Base-by-base conservation (phyloP, 495 filamentous ascomycete genomes). In the Daldinia caldariorum region DNA sequence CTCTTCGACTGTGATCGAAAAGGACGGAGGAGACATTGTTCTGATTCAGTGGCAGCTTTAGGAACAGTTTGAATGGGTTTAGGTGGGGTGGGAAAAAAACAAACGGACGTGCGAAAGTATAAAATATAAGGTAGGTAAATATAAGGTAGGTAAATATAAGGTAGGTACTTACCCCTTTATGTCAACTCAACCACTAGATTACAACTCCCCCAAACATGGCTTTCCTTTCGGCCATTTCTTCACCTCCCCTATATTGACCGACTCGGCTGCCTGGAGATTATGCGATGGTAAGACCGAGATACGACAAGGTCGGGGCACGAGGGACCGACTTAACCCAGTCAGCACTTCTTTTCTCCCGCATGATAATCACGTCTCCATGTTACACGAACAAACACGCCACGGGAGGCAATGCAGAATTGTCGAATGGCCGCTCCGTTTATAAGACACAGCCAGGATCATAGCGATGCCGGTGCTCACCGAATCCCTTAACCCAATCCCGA, bases 1-100 rank as follows among this genome's bases (percentile, higher is more conserved):
- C 70, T 90, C 88, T 77, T 89, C 88, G 38, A 89, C 85, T 13
- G 88, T 79, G 62, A 90, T 87, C 16, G 69, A 8, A 39, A 63
- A 71, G 20, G 69, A 41, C 32, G 63, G 63, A 18, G 59, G 18
- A 41, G 43, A 18, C 32, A 37, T 34, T 35, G 6, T 34, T 9
- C 18, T 8, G 16, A 7, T 12, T 20, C 9, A 9, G 32, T 13
- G 32, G 10, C 1, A n/a, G 37, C 3, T 20, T 22, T 47, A 12
- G 1, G 3, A 16, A 6, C 3, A 16, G 20, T 12, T 12, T 20
- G 43, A 12, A 47, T 3, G 20, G 9, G 9, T 47, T 26, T 26
- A 26, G 26, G 9, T 9, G 20, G 43, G 16, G 16, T 26, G 26
- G 8, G 16, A 22, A 2, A 10, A 20, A 1, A 12, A 47, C 6